Conservation (phyloP, 495 filamentous ascomycete species). For the Copromyces sp. region DNA sequence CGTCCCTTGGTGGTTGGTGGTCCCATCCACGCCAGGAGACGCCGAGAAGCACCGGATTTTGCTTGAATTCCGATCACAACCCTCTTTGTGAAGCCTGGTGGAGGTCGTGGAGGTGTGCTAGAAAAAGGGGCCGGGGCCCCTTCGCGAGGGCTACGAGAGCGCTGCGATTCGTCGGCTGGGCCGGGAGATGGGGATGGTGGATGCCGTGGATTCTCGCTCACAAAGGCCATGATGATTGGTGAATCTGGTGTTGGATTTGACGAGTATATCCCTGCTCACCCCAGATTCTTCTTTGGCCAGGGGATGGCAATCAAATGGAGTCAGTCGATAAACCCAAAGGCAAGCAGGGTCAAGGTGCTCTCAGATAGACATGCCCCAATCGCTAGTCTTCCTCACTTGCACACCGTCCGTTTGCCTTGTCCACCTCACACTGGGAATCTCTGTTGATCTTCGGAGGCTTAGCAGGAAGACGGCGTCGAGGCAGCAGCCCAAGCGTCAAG, state of each 20-base stretch:
- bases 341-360: not conserved
- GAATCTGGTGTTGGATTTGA: not conserved
- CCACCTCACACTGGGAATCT: not conserved
- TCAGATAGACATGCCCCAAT: not conserved
- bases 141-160: not conserved
- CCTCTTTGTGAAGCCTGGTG: not conserved
- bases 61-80: not conserved
- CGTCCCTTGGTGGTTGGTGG: not conserved
- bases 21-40: not conserved
- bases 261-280: slow-evolving; percentile 15
- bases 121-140: not conserved
- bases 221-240: not conserved
- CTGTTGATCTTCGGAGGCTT: not conserved
- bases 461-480: not conserved
- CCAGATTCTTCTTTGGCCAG: slow-evolving; percentile 15
- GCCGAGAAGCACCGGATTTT: not conserved
- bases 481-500: not conserved
- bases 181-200: not conserved
- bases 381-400: not conserved
- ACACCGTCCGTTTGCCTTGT: not conserved
- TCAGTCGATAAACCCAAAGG: not conserved
- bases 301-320: not conserved
- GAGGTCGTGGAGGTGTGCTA: not conserved
- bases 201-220: not conserved
- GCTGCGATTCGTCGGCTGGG: not conserved